Conservation (phyloP, 2,329 filamentous ascomycete species). For the Coccinonectria pachysandricola region DNA sequence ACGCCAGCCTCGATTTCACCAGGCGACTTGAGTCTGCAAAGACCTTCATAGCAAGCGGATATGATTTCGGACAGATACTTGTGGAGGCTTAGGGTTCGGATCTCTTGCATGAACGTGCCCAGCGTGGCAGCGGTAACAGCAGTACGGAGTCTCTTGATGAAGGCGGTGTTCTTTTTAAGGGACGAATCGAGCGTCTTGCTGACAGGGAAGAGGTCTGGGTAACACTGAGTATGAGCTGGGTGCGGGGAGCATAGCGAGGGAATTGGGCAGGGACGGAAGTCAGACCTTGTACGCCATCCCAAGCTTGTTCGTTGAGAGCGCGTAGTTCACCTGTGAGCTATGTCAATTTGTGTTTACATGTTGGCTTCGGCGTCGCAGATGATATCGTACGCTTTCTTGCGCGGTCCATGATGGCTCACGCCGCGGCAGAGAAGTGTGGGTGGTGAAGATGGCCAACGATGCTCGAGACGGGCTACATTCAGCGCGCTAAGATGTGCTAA, state of each 20-base stretch:
- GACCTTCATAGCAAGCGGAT: slow-evolving; percentile 86
- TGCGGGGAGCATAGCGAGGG: slow-evolving; percentile 9
- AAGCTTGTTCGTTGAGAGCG: slow-evolving; percentile 75
- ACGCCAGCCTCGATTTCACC: slow-evolving; percentile 88
- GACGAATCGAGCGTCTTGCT: slow-evolving; percentile 81
- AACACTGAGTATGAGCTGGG: slow-evolving; percentile 9
- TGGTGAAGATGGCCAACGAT: slow-evolving; percentile 12
- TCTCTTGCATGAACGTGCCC: slow-evolving; percentile 78
- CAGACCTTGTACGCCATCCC: slow-evolving; percentile 79
- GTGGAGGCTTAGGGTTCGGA: slow-evolving; percentile 80
- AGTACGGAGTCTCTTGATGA: slow-evolving; percentile 91
- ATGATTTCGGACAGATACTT: slow-evolving; percentile 97
- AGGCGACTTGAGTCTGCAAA: slow-evolving; percentile 82
- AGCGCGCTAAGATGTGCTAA: slow-evolving; percentile 31
- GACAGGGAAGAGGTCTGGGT: slow-evolving; percentile 64
- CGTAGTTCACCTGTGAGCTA: slow-evolving; percentile 66
- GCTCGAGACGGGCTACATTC: slow-evolving; percentile 35
- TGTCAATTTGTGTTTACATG: slow-evolving; percentile 7
- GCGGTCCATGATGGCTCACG: slow-evolving; percentile 49
- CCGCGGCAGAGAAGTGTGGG: slow-evolving; percentile 15
- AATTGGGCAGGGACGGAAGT: slow-evolving; percentile 10
- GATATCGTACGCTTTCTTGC: slow-evolving; percentile 48
- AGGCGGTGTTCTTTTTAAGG: slow-evolving; percentile 95
- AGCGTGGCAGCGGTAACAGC: slow-evolving; percentile 73
- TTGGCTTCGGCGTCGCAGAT: slow-evolving; percentile 1